Base-by-base conservation (phyloP, 805 yeast species). In the Starmerella riodocensis region DNA sequence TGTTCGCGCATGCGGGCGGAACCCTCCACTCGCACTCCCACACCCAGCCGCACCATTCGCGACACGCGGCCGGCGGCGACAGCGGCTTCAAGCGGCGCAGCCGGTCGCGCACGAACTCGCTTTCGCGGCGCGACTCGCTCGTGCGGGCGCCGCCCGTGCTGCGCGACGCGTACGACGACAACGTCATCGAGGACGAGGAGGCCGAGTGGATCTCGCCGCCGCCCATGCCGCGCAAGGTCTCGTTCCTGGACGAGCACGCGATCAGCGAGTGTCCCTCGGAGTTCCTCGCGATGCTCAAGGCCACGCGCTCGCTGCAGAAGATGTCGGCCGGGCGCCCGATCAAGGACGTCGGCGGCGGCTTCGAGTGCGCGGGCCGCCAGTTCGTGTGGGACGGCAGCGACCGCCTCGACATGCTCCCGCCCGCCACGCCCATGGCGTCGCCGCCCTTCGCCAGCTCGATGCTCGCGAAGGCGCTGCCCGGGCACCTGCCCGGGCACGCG, bases 301-400 rank as follows among this genome's bases (percentile, higher is more conserved):
- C 68, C 22, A 60, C 66, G 18, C 51, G 64, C 18, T 59, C 65
- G 20, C 51, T 64, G 32, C 67, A 63, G 52, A 62, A 59, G 43
- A 46, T 64, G 24, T 57, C 65, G 6, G 54, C 36, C 44, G 63
- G 42, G 29, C 52, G 38, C 28, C 32, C 41, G 11, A 37, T 39
- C 16, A 39, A 33, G 22, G 43, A 32, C 16, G 33, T 45, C 11
- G 64, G 61, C 19, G 63, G 61, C 8, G 57, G 53, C 30, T 60
- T 61, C 40, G 65, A 60, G 38, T 58, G 55, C 38, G 64, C 53
- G n/a, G 67, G 65, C 4, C 53, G 54, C 29, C 47, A 52, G 25
- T 62, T 62, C 57, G 30, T 41, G 18, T 62, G 67, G 67, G 67
- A 62, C 32, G 67, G 67, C 21, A 50, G 51, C 21, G 46, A 52